Evolutionary conservation across 2,329 filamentous ascomycete species (phyloP).

Genomic region (Emydomyces testavorans): DNA sequence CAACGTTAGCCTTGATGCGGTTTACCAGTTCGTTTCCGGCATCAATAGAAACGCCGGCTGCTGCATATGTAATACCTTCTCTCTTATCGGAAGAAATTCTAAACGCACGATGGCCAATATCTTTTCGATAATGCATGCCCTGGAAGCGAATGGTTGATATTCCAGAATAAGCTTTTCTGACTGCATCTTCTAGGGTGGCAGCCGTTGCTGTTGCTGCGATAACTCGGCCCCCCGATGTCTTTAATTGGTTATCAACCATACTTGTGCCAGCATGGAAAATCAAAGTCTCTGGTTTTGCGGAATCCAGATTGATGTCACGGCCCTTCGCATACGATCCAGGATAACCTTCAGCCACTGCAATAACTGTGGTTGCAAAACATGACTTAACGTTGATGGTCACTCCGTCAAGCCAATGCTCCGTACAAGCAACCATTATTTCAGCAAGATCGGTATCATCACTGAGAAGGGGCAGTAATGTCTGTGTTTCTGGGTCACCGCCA

Average conservation of each 20-base stretch:
- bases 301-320: slow-evolving; percentile 47
- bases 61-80: slow-evolving; percentile 67
- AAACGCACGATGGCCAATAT: slow-evolving; percentile 67
- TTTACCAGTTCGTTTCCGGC: slow-evolving; percentile 87
- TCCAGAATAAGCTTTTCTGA: slow-evolving; percentile 76
- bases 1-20: slow-evolving; percentile 82
- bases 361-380: slow-evolving; percentile 75
- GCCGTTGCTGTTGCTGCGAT: slow-evolving; percentile 82
- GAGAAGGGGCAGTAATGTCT: slow-evolving; percentile 71
- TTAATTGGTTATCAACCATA: slow-evolving; percentile 50
- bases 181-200: slow-evolving; percentile 64
- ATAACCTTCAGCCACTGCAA: slow-evolving; percentile 87
- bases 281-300: slow-evolving; percentile 47
- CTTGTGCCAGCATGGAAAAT: slow-evolving; percentile 91
- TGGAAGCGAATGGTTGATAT: slow-evolving; percentile 71
- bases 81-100: slow-evolving; percentile 18
- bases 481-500: slow-evolving; percentile 85
- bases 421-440: slow-evolving; percentile 76
- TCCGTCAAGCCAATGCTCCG: slow-evolving; percentile 59
- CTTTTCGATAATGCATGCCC: slow-evolving; percentile 81
- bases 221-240: slow-evolving; percentile 76
- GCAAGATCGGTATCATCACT: slow-evolving; percentile 70
- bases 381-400: slow-evolving; percentile 56
- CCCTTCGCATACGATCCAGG: slow-evolving; percentile 78
- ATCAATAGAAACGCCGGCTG: slow-evolving; percentile 87